phyloP scores from a whole-genome alignment of 352 stramenopile species.

The Pythium angustatum region DNA sequence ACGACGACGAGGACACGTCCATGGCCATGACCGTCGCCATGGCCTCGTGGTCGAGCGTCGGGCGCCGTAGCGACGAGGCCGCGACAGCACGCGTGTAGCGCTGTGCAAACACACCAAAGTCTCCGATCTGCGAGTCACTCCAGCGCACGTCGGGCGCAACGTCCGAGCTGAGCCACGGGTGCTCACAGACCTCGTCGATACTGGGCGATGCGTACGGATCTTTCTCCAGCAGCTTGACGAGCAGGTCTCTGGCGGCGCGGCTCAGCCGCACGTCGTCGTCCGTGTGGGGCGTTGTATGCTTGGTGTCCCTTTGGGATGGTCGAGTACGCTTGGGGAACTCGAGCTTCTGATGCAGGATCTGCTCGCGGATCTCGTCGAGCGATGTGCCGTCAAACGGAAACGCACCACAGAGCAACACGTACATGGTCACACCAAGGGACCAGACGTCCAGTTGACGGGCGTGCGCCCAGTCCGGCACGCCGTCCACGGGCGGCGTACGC shows the following conservation, averaged over 20 bases:
- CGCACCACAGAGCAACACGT: constrained; percentile 57
- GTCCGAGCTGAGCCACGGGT: constrained; percentile 66
- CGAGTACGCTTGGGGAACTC: constrained; percentile 11
- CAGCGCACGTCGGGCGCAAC: constrained; percentile 52
- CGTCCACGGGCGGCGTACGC: constrained; percentile 27
- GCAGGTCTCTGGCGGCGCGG: constrained; percentile 66
- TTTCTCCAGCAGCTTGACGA: constrained; percentile 59
- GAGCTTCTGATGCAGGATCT: constrained; percentile 29
- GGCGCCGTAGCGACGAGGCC: constrained; percentile 25
- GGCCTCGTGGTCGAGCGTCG: constrained; percentile 8
- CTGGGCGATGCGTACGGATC: constrained; percentile 46
- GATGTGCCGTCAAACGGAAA: constrained; percentile 49
- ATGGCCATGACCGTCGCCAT: constrained; percentile 3
- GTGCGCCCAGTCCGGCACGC: constrained; percentile 51
- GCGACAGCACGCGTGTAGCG: constrained; percentile 51
- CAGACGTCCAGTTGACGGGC: constrained; percentile 72
- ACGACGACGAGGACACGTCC: constrained; percentile 1
- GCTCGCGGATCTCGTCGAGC: constrained; percentile 30
- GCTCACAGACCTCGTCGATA: constrained; percentile 57
- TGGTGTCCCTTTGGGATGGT: too few species aligned
- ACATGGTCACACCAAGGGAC: constrained; percentile 75
- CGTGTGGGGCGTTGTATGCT: too few species aligned
- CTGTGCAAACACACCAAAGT: constrained; percentile 45
- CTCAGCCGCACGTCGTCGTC: constrained; percentile 35
- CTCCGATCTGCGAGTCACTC: constrained; percentile 40